phyloP scores from a whole-genome alignment of 257 asterid genomes.

The Rubia yunnanensis region DNA sequence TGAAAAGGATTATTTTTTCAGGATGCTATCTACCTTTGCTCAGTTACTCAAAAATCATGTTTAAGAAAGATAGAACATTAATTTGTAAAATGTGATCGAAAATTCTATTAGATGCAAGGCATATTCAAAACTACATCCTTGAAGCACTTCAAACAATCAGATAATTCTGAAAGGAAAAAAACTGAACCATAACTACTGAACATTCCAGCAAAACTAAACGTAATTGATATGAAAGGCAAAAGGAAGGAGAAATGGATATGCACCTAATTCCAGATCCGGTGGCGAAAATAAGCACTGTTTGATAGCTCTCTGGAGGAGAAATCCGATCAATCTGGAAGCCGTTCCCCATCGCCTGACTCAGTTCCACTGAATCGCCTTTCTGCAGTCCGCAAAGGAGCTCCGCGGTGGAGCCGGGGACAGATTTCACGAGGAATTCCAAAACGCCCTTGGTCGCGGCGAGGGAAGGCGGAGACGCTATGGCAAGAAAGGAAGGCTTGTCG shows the following conservation, averaged over 20 bases:
- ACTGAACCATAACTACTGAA: too few species aligned
- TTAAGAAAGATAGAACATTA: background rate
- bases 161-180: background rate
- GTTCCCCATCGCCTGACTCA: slow-evolving; percentile 63
- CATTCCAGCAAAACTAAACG: background rate
- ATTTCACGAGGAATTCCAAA: slow-evolving; percentile 68
- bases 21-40: background rate
- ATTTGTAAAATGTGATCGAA: background rate
- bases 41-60: background rate
- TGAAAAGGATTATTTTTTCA: background rate
- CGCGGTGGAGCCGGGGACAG: slow-evolving; percentile 70
- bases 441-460: slow-evolving; percentile 48
- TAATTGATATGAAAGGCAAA: background rate
- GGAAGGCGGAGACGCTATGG: slow-evolving; percentile 85
- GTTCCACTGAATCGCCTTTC: slow-evolving; percentile 73
- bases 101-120: background rate
- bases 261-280: slow-evolving; percentile 95
- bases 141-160: background rate
- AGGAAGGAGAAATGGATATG: background rate
- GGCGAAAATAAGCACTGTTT: slow-evolving; percentile 76
- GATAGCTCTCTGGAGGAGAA: slow-evolving; percentile 57
- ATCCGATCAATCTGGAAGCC: slow-evolving; percentile 65
- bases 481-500: slow-evolving; percentile 48
- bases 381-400: slow-evolving; percentile 60
- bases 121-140: background rate